Evolutionary conservation across 2,329 filamentous ascomycete species (phyloP), one percentile per base, ranked within the genome.

Genomic region (Apiospora rasikravindrae): DNA sequence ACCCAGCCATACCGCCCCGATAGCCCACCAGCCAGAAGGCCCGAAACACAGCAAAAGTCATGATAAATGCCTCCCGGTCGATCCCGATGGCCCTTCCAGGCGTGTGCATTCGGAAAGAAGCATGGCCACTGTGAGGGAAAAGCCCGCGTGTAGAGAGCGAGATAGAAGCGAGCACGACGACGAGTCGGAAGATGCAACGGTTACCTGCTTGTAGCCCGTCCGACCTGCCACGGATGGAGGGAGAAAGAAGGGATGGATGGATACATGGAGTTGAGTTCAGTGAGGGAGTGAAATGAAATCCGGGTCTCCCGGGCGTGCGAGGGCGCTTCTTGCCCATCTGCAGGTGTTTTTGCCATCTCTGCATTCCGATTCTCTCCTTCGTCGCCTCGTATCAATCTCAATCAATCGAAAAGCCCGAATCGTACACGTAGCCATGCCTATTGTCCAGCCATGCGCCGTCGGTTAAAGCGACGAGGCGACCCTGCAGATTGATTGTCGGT

Each of bases 11-110:
- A 64, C 57, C 57, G 57, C 57, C 57, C 57, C 57, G 57, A 40
- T n/a, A 40, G 33, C 33, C 57, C 57, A 64, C 57, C 57, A 37
- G 57, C 57, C 57, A 64, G 57, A 64, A 64, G 57, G 57, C 57
- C 57, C 57, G 57, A 64, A 64, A 64, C 57, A 37, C 19, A 37
- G 29, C 53, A 37, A 61, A 37, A 61, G 57, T 14, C 57, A n/a
- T 64, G 33, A 64, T 64, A 40, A 64, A 64, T 64, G 57, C 57
- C 57, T 64, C 57, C 57, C 57, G 57, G 57, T 64, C 57, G 57
- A 64, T 64, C 57, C 57, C 57, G 57, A 64, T 64, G 57, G 57
- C 57, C 57, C 33, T 37, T 19, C 19, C 33, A n/a, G 40, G 29
- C 57, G 53, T 37, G 26, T 37, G 8, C 45, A 49, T 10, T 19